Evolutionary conservation across 2,329 filamentous ascomycete species (phyloP), one percentile per base, ranked within the genome.

Genomic region (Trichophyton mentagrophytes): DNA sequence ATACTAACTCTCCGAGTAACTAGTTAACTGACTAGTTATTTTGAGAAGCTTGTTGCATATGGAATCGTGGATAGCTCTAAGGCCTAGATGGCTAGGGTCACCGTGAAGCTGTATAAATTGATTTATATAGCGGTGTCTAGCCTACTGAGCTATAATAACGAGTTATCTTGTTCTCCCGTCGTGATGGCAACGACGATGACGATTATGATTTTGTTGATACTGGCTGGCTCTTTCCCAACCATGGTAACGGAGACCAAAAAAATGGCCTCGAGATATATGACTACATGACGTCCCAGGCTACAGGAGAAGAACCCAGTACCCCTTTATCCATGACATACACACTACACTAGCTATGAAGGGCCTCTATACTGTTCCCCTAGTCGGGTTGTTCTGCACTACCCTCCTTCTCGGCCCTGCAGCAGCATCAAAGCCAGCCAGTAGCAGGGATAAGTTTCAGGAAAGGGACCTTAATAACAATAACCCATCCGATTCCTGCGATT

Each of bases 401-500:
- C 33, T 42, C 5, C 38, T 33, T 9, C 30, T 57, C 1, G 20
- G n/a, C 15, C 7, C 13, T 13, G 55, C 22, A 3, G 36, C 51
- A 9, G 13, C 30, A 25, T 42, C 30, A 17, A 8, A 8, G 7
- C 33, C 33, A 13, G 11, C 33, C 11, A 38, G 33, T 38, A 38
- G 11, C 33, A 13, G 9, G 9, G 33, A 38, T 4, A 38, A 13
- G 33, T 3, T 38, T 38, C 3, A 38, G 33, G 2, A 38, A 38
- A 38, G 30, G 27, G 38, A 33, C 11, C 55, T 42, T n/a, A 40
- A 57, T 11, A 17, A 57, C 11, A 57, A 38, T 6, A 13, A 17
- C 33, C 55, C 57, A 38, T 30, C 58, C 13, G 58, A 65, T 36
- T 67, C 74, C 51, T 80, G 78, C 64, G 73, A 77, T 60, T 80